A percentile compares a stretch with the other conserved stretches of the same genome.
These are phyloP conservation scores for Penicillium cosmopolitanum DNA, from an alignment of 495 filamentous ascomycete genomes.

Conservation along the genomic window DNA sequence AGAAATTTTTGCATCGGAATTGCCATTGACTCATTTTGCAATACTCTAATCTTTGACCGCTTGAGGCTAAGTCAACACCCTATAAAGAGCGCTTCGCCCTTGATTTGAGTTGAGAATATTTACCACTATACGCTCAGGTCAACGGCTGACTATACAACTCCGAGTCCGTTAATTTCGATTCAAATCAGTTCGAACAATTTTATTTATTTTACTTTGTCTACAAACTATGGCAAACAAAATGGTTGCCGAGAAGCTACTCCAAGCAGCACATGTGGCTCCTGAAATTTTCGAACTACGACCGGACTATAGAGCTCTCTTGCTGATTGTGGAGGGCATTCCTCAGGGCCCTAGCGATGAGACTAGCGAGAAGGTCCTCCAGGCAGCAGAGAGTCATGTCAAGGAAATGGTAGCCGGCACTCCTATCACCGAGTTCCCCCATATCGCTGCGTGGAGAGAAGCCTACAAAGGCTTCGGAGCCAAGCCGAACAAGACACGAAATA, in stretches of 20 bases:
- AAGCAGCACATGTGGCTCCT: constrained; percentile 18
- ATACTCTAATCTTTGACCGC: neutral
- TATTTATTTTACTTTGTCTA: neutral
- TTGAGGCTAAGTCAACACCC: neutral
- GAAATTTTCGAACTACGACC: constrained; percentile 28
- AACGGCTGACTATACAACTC: too few species aligned
- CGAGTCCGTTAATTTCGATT: too few species aligned
- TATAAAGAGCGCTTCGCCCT: neutral
- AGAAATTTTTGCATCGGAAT: neutral
- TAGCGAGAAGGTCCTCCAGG: constrained; percentile 20
- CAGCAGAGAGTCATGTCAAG: constrained; percentile 20
- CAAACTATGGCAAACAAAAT: constrained; percentile 11
- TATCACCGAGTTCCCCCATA: constrained; percentile 27
- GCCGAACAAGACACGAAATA: constrained; percentile 31
- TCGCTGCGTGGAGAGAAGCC: constrained; percentile 29
- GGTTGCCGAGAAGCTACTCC: constrained; percentile 13
- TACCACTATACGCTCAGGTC: too few species aligned
- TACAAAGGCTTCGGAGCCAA: constrained; percentile 32
- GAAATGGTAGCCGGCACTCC: constrained; percentile 6
- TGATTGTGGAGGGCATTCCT: constrained; percentile 29
- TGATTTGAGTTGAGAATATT: too few species aligned
- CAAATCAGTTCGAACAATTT: neutral
- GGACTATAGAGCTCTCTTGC: constrained; percentile 28
- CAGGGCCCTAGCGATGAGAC: constrained; percentile 19
- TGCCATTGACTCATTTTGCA: neutral